These are phyloP conservation scores for Amylostereum chailletii DNA, from an alignment of 1,284 basidiomycete species.

Conservation along the genomic window DNA sequence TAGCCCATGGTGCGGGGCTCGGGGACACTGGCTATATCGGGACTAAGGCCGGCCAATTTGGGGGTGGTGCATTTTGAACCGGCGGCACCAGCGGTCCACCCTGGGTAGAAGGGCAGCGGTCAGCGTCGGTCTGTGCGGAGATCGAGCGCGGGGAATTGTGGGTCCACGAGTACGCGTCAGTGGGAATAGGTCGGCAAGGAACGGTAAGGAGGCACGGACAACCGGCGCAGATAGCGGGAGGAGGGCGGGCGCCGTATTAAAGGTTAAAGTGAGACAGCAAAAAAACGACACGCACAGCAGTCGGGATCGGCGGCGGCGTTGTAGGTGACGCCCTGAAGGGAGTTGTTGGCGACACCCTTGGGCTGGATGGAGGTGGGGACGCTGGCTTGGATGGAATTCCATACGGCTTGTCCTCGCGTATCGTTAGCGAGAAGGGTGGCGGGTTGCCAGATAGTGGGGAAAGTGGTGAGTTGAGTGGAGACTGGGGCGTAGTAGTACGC, in stretches of 20 bases:
- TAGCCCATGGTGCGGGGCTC: constrained; percentile 60
- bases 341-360: constrained; percentile 17
- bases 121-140: background rate
- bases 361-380: constrained; percentile 19
- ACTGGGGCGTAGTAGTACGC: constrained; percentile 34
- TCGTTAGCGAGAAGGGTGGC: constrained; percentile 38
- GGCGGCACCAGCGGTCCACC: constrained; percentile 41
- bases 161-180: too few species aligned
- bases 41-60: constrained; percentile 29
- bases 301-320: constrained; percentile 29
- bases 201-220: background rate
- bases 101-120: constrained; percentile 1
- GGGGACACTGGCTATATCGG: constrained; percentile 56
- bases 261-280: background rate
- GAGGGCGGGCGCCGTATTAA: too few species aligned
- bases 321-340: constrained; percentile 22
- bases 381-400: constrained; percentile 24
- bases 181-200: background rate
- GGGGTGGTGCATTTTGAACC: constrained; percentile 45
- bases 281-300: constrained; percentile 24
- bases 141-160: background rate
- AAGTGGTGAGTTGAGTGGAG: constrained; percentile 29
- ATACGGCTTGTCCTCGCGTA: constrained; percentile 32
- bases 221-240: too few species aligned
- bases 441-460: constrained; percentile 36